These are phyloP conservation scores for Rhodofomes roseus DNA, from an alignment of 1,284 basidiomycete species.

Conservation along the genomic window DNA sequence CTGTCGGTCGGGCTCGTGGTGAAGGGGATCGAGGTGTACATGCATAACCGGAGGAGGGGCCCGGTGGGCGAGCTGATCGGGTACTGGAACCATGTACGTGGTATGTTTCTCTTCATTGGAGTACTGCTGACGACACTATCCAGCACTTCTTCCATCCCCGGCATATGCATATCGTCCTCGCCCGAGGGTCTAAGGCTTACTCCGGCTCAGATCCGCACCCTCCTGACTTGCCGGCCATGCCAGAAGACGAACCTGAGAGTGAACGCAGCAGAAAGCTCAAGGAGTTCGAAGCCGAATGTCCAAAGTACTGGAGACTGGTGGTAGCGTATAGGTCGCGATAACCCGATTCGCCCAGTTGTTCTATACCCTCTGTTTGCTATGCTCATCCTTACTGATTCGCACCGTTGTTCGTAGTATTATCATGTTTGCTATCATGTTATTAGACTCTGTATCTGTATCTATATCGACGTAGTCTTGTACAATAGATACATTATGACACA, in stretches of 20 bases:
- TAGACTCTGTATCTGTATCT: no score
- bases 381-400: no score
- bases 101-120: background rate
- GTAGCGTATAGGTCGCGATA: background rate
- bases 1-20: slow-evolving; percentile 8
- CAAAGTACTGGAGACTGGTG: background rate
- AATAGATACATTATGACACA: no score
- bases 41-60: slow-evolving; percentile 13
- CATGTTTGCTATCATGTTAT: no score
- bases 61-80: slow-evolving; percentile 29
- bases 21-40: slow-evolving; percentile 13
- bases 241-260: background rate
- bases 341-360: background rate
- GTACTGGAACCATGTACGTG: slow-evolving; percentile 34
- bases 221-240: slow-evolving; percentile 6
- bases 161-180: slow-evolving; percentile 31
- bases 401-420: no score
- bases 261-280: background rate
- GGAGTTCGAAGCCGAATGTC: background rate
- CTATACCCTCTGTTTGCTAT: background rate
- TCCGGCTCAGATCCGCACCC: slow-evolving; percentile 16
- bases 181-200: slow-evolving; percentile 27
- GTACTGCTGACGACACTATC: background rate
- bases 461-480: no score
- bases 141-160: slow-evolving; percentile 37